Evolutionary conservation across 306 rosid genomes (phyloP).

Genomic region (Medicago ruthenica): DNA sequence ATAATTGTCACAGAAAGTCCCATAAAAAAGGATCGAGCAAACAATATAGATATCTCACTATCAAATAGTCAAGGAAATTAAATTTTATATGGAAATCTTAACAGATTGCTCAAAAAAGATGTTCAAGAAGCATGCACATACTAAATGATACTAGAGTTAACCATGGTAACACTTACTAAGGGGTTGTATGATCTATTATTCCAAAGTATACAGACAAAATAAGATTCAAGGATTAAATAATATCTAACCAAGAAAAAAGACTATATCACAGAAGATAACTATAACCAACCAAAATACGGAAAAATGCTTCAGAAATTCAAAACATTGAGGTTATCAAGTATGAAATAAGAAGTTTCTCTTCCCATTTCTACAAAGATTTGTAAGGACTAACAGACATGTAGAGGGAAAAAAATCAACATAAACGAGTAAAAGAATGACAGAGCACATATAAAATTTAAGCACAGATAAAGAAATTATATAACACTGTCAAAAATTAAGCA

Average conservation of each 20-base stretch:
- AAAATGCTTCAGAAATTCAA: constrained; percentile 19
- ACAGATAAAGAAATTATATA: background rate
- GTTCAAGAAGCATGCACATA: constrained; percentile 1
- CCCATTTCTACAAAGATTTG: constrained; percentile 25
- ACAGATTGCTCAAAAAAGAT: constrained; percentile 11
- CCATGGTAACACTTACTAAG: background rate
- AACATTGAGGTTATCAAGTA: background rate
- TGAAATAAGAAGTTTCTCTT: constrained; percentile 10
- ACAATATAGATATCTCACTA: constrained; percentile 77
- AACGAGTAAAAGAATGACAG: constrained; percentile 12
- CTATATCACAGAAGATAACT: background rate
- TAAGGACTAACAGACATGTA: background rate
- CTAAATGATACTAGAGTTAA: background rate
- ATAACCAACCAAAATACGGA: constrained; percentile 1
- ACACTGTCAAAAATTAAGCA: background rate
- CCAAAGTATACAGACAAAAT: constrained; percentile 11
- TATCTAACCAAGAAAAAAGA: background rate
- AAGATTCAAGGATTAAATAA: constrained; percentile 4
- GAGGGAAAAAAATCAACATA: constrained; percentile 16
- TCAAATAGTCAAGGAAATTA: constrained; percentile 64
- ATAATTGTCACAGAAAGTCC: constrained; percentile 71
- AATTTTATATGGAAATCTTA: constrained; percentile 1
- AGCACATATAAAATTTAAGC: background rate
- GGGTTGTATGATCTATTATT: no score
- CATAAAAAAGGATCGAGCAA: constrained; percentile 80